Evolutionary conservation across 768 basidiomycete genomes (phyloP), one percentile per base, ranked within the genome.

Genomic region (Gymnopilus dilepis): DNA sequence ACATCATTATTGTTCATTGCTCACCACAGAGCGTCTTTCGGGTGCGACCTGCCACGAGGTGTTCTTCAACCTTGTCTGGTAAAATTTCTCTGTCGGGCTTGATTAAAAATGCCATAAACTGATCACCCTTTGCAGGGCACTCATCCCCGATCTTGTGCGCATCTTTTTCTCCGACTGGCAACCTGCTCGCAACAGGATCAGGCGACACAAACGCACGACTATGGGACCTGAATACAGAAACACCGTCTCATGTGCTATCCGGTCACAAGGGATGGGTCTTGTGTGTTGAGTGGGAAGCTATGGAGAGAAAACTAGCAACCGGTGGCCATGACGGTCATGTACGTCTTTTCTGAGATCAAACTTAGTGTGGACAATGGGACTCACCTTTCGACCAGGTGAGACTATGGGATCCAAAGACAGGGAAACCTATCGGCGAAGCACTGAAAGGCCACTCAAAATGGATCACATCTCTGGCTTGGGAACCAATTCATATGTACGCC

Each of bases 181-280:
- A 85, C 64, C 79, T 92, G 42, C 89, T 97, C 15, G 97, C 95
- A 9, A 99, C 97, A 0, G 97, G 97, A 1, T 94, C 95, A 0
- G 97, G 96, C 1, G 97, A 99, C 70, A 94, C 92, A 26, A 92
- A 90, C 59, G 95, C 91, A 12, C 86, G 97, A 3, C 76, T 99
- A 22, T 99, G 97, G 97, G 91, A 99, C 74, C 84, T 99, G 51
- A 85, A 90, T 69, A 97, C 92, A 0, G 97, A 99, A 74, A 90
- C 87, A 6, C 97, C 97, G 1, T 93, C 92, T 40, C 90, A 93
- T 71, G 90, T 88, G 13, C 82, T 99, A 17, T 76, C 84, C 0
- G 97, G 97, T 0, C 97, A 99, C 70, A 87, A 88, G 66, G 96
- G 95, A 0, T 98, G 96, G 97, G 95, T 99, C 1, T 82, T 99